A percentile compares a stretch with the other conserved stretches of the same genome.
Conservation (phyloP, 106 monocot genomes). For the Platanthera guangdongensis region DNA sequence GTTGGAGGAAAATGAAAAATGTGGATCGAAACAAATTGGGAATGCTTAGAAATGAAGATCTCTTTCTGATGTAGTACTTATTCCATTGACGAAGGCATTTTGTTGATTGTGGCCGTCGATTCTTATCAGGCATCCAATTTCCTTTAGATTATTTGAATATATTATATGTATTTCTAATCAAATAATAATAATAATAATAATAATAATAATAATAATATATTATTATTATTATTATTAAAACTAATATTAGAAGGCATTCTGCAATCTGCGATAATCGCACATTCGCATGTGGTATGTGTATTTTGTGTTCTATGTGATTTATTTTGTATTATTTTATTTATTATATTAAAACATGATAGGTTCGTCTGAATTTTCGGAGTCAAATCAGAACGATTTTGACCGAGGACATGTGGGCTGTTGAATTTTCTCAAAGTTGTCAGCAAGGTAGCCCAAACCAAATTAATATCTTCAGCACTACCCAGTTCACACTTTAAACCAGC, state of each 20-base stretch:
- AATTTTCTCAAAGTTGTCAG: too few relatives aligned
- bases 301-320: too few relatives aligned
- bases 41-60: not conserved
- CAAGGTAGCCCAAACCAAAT: too few relatives aligned
- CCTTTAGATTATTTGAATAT: not conserved
- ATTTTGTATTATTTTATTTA: too few relatives aligned
- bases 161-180: not conserved
- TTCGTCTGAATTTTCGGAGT: too few relatives aligned
- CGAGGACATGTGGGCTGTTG: too few relatives aligned
- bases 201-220: not conserved
- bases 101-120: not conserved
- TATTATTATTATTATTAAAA: not conserved
- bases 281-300: too few relatives aligned
- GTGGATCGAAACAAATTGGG: not conserved
- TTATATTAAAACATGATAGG: too few relatives aligned
- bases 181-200: not conserved
- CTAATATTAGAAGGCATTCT: not conserved
- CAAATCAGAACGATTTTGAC: too few relatives aligned
- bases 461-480: too few relatives aligned
- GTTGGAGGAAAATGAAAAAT: not conserved
- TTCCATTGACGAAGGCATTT: constrained; percentile 8
- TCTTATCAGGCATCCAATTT: not conserved
- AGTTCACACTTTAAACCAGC: too few relatives aligned
- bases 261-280: too few relatives aligned
- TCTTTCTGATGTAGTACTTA: not conserved